Conservation (phyloP, 495 filamentous ascomycete genomes). For the Hapsidospora chrysogenum region DNA sequence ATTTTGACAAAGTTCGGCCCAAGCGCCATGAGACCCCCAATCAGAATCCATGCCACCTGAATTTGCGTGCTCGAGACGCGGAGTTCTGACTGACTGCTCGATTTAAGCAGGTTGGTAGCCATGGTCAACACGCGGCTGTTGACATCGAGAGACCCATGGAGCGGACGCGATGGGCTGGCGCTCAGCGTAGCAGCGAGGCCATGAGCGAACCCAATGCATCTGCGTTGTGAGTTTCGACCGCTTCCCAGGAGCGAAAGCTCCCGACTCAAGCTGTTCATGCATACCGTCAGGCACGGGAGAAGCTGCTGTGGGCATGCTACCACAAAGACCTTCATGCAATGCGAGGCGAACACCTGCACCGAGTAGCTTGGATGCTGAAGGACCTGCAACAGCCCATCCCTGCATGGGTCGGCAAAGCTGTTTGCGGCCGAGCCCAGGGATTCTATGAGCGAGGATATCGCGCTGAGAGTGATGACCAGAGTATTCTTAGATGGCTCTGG, state of each 20-base stretch:
- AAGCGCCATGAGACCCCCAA: slow-evolving; percentile 89
- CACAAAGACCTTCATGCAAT: slow-evolving; percentile 73
- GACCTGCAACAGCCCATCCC: slow-evolving; percentile 80
- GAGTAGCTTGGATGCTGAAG: slow-evolving; percentile 91
- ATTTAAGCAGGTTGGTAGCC: slow-evolving; percentile 84
- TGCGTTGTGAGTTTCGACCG: slow-evolving; percentile 60
- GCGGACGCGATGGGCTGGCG: slow-evolving; percentile 68
- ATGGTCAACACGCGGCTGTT: slow-evolving; percentile 83
- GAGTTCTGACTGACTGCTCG: slow-evolving; percentile 78
- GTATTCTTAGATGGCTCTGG: slow-evolving; percentile 82
- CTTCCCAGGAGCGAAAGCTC: slow-evolving; percentile 66
- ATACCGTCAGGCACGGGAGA: slow-evolving; percentile 79
- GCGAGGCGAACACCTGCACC: slow-evolving; percentile 76
- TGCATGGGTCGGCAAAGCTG: slow-evolving; percentile 57
- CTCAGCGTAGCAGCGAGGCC: slow-evolving; percentile 85
- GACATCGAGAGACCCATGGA: slow-evolving; percentile 91
- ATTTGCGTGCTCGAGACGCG: slow-evolving; percentile 87
- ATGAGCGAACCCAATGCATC: slow-evolving; percentile 86
- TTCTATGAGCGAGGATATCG: slow-evolving; percentile 60
- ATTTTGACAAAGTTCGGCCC: slow-evolving; percentile 99
- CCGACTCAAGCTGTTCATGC: slow-evolving; percentile 85
- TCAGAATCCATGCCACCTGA: slow-evolving; percentile 94
- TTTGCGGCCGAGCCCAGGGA: slow-evolving; percentile 70
- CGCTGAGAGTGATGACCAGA: slow-evolving; percentile 61
- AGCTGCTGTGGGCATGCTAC: slow-evolving; percentile 84